Conservation (phyloP, 2,329 filamentous ascomycete genomes). For the Exophiala xenobiotica region DNA sequence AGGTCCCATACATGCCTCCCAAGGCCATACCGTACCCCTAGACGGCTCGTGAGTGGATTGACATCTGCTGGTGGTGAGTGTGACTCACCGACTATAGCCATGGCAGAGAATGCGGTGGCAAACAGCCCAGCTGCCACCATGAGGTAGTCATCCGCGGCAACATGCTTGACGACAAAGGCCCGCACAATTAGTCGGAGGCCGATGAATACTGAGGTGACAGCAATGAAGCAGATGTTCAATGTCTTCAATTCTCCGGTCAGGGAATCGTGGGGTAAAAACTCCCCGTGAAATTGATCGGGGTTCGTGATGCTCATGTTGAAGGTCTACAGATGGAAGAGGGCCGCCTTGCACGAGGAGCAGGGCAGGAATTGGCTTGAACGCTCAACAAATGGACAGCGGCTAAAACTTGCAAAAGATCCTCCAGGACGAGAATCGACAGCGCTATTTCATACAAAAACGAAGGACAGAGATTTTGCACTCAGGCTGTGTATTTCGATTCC, state of each 20-base stretch:
- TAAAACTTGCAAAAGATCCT: conserved; percentile 2
- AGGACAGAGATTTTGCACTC: conserved; percentile 14
- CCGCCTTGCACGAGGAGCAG: neutral
- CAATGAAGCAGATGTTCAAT: conserved; percentile 27
- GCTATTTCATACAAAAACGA: conserved; percentile 8
- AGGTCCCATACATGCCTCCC: conserved; percentile 35
- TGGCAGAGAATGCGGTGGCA: conserved; percentile 24
- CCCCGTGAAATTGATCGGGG: conserved; percentile 12
- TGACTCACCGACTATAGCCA: conserved; percentile 26
- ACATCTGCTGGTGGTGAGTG: neutral
- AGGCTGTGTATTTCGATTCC: conserved; percentile 4
- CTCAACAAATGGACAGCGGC: neutral
- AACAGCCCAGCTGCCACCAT: conserved; percentile 27
- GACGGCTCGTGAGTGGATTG: neutral
- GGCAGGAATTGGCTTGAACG: neutral
- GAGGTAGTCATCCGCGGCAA: conserved; percentile 27
- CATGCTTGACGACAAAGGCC: conserved; percentile 26
- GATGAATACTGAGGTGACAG: conserved; percentile 22
- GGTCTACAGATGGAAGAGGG: neutral
- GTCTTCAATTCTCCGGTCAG: conserved; percentile 20
- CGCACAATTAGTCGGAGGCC: conserved; percentile 21
- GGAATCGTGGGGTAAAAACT: conserved; percentile 22
- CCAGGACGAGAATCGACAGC: neutral
- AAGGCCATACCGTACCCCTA: conserved; percentile 33
- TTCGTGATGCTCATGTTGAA: conserved; percentile 15